A percentile compares a stretch with the other conserved stretches of the same genome.
Evolutionary conservation across 192 early-diverging fungal genomes (phyloP).

Genomic region (Funneliformis geosporum): DNA sequence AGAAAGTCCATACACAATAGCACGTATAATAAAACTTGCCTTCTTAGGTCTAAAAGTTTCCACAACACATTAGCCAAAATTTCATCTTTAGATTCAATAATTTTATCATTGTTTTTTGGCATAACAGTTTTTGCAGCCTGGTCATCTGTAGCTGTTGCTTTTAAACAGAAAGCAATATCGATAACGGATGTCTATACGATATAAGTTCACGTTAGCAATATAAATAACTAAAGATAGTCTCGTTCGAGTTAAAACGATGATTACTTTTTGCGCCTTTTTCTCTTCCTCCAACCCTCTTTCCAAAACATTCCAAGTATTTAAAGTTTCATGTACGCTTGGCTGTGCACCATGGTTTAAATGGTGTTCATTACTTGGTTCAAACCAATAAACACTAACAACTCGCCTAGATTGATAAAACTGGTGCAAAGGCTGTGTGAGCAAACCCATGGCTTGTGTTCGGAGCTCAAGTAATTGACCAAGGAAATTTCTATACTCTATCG

Average conservation of each 20-base stretch:
- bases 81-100: slow-evolving; percentile 42
- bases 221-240: neutral
- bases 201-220: neutral
- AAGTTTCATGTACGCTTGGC: slow-evolving; percentile 38
- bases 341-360: slow-evolving; percentile 59
- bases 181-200: slow-evolving; percentile 36
- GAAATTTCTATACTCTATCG: slow-evolving; percentile 68
- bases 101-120: slow-evolving; percentile 34
- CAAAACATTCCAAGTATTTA: slow-evolving; percentile 47
- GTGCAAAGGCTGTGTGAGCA: slow-evolving; percentile 61
- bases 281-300: slow-evolving; percentile 47
- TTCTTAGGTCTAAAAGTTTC: slow-evolving; percentile 45
- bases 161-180: slow-evolving; percentile 46
- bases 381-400: slow-evolving; percentile 63
- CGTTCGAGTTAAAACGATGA: neutral
- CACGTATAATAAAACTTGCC: slow-evolving; percentile 29
- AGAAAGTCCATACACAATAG: neutral
- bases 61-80: slow-evolving; percentile 45
- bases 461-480: slow-evolving; percentile 61
- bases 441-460: slow-evolving; percentile 57
- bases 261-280: slow-evolving; percentile 36
- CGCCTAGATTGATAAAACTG: slow-evolving; percentile 68
- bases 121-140: slow-evolving; percentile 41
- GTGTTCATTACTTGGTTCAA: slow-evolving; percentile 58
- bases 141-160: slow-evolving; percentile 36